Evolutionary conservation across 1,284 basidiomycete genomes (phyloP), one percentile per base, ranked within the genome.

Genomic region (Vanrija pseudolonga): DNA sequence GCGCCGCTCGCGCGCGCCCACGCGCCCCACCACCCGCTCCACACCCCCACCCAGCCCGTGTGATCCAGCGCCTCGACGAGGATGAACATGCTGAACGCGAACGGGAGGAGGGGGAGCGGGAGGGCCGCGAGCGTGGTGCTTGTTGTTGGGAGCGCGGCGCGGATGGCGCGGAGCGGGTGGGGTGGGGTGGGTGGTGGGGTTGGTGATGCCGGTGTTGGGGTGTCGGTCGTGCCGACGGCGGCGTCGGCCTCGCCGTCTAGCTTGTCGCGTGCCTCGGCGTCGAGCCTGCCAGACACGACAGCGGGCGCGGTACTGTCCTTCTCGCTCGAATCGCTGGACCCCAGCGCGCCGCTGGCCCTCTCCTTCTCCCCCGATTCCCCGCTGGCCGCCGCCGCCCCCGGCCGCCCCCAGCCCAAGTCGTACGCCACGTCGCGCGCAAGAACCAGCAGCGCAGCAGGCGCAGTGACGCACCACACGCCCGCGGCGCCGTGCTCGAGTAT

Each of bases 81-180:
- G 65, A 98, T 91, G 77, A 98, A 98, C 79, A 96, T 92, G 6
- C 88, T 86, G 71, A 98, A 92, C 0, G 93, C 90, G 68, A 98
- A 98, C 0, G 92, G 92, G 11, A 97, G 79, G 7, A 98, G 63
- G 1, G 58, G 58, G 46, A 67, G 59, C 23, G 65, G 60, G 20
- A 65, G 53, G 75, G 85, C 70, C 59, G 88, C 84, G 51, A 90
- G 83, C 18, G 88, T 81, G 20, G 73, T 26, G 83, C 80, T 24
- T 83, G 90, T 82, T 0, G 88, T 93, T 0, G 91, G 93, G 68
- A 92, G 89, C n/a, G 68, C 60, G 23, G 50, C 40, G 11, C 58
- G 57, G 28, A 76, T 55, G 4, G 11, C 15, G 6, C 45, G 41
- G 8, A 68, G 28, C n/a, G 69, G 57, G 37, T 51, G 47, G 11